Evolutionary conservation across 2,329 filamentous ascomycete species (phyloP), one percentile per base, ranked within the genome.

Genomic region (Microsporum canis): DNA sequence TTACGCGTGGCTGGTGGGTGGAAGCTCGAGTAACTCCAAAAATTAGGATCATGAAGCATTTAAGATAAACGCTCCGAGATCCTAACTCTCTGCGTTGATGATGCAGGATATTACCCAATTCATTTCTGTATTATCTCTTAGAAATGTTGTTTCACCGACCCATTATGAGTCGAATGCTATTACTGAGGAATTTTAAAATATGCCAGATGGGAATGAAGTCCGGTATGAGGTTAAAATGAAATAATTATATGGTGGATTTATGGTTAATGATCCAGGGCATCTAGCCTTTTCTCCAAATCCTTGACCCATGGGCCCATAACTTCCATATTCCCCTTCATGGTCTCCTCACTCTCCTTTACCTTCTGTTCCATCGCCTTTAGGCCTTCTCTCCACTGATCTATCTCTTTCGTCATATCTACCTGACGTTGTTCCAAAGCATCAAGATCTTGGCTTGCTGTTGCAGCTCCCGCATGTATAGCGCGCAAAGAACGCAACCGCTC

Each of bases 261-360:
- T 14, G 27, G 2, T 31, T 63, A 64, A 66, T 68, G 78, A 62
- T 78, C 77, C 70, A 87, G 72, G 66, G 80, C 81, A 63, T 81
- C 81, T 72, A 96, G 80, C 73, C 88, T 87, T 68, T 79, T 82
- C 76, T 97, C 92, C 60, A 99, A 75, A 61, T 88, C 89, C 73
- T 88, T 89, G 3, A 97, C 89, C 90, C 91, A 96, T 45, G 84
- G 84, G 66, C 92, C 88, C 64, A 97, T 86, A n/a, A 88, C 82
- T 68, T 87, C 85, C 73, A 91, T 85, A 73, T 99, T 99, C 58
- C 81, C 83, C 65, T 83, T 83, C 78, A 95, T 87, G 3, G 84
- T 81, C 33, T 78, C 78, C 70, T 88, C 86, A 3, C 87, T 85
- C 63, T 87, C 82, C 64, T 79, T 79, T 69, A 97, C 84, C 31